These are phyloP conservation scores for Toxicodendron radicans DNA, from an alignment of 345 rosid genomes.

Conservation along the genomic window DNA sequence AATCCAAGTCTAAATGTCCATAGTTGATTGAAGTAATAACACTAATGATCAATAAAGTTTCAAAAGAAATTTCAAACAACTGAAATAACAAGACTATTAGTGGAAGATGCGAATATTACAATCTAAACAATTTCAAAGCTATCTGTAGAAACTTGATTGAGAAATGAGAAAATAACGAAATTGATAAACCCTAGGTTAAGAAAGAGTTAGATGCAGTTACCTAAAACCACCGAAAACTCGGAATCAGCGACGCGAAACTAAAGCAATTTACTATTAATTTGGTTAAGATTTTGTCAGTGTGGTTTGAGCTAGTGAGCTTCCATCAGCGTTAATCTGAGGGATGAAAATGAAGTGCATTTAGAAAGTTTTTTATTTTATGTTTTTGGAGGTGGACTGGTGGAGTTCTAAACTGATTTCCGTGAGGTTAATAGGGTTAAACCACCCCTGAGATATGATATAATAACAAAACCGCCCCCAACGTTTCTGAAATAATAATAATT, in stretches of 20 bases:
- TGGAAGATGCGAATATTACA: background rate
- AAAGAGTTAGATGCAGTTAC: constrained; percentile 5
- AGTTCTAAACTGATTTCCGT: no score
- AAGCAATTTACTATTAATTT: no score
- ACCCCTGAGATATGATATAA: no score
- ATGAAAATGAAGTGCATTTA: no score
- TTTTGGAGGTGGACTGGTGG: no score
- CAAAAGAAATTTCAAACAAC: background rate
- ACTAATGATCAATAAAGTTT: background rate
- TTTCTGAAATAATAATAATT: no score
- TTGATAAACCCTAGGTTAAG: background rate
- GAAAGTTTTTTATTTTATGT: no score
- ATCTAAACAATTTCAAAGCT: background rate
- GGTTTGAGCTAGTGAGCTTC: background rate
- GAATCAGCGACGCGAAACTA: background rate
- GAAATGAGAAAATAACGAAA: background rate
- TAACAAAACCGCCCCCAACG: no score
- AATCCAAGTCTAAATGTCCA: background rate
- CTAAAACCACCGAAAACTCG: background rate
- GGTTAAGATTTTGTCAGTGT: background rate
- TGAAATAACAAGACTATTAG: background rate
- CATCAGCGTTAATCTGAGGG: background rate
- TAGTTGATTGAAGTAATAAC: background rate
- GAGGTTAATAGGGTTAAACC: no score
- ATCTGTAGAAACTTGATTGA: background rate